phyloP scores from a whole-genome alignment of 2,329 filamentous ascomycete species.

The Hymenotorrendiella dingleyae region DNA sequence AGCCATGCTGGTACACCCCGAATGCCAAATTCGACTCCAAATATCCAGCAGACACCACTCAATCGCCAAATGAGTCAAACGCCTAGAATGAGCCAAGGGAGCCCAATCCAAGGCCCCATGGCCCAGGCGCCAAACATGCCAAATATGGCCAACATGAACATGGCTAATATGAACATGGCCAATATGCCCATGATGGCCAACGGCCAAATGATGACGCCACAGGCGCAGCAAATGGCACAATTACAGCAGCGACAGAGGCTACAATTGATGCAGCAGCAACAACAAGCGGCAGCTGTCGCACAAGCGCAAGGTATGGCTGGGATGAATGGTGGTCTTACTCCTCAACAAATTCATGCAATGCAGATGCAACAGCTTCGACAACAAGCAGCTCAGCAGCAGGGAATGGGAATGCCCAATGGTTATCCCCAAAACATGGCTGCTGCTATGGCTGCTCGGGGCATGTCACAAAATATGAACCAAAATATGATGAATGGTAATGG shows the following conservation, averaged over 20 bases:
- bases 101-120: constrained; percentile 55
- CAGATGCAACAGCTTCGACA: constrained; percentile 8
- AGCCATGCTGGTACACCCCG: constrained; percentile 61
- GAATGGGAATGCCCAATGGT: too few species aligned
- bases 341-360: constrained; percentile 19
- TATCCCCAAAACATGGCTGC: constrained; percentile 25
- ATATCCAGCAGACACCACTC: constrained; percentile 57
- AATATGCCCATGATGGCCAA: constrained; percentile 34
- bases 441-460: constrained; percentile 31
- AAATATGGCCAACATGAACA: constrained; percentile 49
- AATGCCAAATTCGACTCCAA: constrained; percentile 56
- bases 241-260: constrained; percentile 18
- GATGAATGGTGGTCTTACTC: constrained; percentile 10
- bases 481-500: too few species aligned
- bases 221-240: constrained; percentile 17
- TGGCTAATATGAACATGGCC: constrained; percentile 50
- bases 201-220: constrained; percentile 24
- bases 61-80: constrained; percentile 48
- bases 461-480: constrained; percentile 32
- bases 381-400: constrained; percentile 4
- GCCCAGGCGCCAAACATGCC: constrained; percentile 49
- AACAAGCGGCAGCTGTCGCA: too few species aligned
- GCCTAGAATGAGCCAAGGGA: constrained; percentile 57
- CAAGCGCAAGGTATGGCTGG: constrained; percentile 30
- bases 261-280: constrained; percentile 16